phyloP scores from a whole-genome alignment of 1,139 yeast species.

The Protomyces inundatus region DNA sequence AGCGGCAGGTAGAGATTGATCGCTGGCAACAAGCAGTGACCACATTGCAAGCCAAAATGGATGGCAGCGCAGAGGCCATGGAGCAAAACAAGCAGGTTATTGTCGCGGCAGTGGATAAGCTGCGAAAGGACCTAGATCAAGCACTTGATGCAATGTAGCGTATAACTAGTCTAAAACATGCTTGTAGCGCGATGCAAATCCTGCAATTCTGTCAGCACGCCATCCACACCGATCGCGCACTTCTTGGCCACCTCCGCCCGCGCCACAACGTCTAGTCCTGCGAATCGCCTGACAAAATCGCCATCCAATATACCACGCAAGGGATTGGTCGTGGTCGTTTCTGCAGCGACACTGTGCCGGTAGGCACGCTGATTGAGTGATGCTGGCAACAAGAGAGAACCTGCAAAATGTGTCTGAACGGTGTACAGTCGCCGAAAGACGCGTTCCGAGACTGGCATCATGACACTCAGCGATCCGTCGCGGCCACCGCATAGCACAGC shows the following conservation, averaged over 20 bases:
- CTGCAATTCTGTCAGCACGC: constrained; percentile 30
- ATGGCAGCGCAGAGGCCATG: background rate
- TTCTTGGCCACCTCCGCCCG: constrained; percentile 31
- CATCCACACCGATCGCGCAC: constrained; percentile 31
- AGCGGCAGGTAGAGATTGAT: background rate
- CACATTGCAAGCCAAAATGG: background rate
- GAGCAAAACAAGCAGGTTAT: background rate
- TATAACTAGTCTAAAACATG: constrained; percentile 25
- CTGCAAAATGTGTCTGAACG: constrained; percentile 79
- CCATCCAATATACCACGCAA: constrained; percentile 33
- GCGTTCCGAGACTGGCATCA: constrained; percentile 71
- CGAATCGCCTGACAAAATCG: constrained; percentile 26
- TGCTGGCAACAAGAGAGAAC: constrained; percentile 63
- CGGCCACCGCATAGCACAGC: constrained; percentile 45
- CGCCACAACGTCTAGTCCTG: constrained; percentile 25
- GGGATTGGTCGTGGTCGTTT: constrained; percentile 18
- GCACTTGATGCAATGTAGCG: background rate
- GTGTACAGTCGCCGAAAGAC: constrained; percentile 76
- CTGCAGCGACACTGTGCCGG: constrained; percentile 32
- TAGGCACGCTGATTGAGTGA: constrained; percentile 68
- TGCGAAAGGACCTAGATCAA: background rate
- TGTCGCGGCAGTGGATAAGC: background rate
- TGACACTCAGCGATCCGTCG: constrained; percentile 73
- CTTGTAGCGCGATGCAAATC: constrained; percentile 30
- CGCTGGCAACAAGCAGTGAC: background rate